These are phyloP conservation scores for Backusella luteola DNA, from an alignment of 192 early-diverging fungal species.

Conservation along the genomic window DNA sequence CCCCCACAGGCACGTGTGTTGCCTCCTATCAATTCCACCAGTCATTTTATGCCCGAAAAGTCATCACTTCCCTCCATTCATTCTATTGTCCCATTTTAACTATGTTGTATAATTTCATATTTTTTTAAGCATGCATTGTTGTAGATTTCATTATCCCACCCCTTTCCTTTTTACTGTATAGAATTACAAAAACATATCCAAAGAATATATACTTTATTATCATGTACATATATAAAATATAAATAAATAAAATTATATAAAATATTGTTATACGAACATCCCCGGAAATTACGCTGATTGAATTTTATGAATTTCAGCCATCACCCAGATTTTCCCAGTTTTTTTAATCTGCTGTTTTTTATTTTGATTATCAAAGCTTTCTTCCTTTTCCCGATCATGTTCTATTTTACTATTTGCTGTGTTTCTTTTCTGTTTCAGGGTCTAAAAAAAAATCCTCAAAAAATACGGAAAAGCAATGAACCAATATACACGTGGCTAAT, in stretches of 20 bases:
- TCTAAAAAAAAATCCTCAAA: background rate
- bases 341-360: background rate
- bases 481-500: conserved; percentile 1
- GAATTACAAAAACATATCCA: background rate
- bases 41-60: background rate
- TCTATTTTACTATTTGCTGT: background rate
- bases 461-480: background rate
- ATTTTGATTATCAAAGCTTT: conserved; percentile 7
- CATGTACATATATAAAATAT: background rate
- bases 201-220: background rate
- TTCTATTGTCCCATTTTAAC: conserved; percentile 20
- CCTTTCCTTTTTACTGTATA: background rate
- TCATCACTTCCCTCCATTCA: conserved; percentile 23
- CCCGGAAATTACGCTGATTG: conserved; percentile 3
- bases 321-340: conserved; percentile 4
- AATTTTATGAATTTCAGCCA: conserved; percentile 2
- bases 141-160: conserved; percentile 1
- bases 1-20: conserved; percentile 18
- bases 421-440: conserved; percentile 5
- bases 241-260: background rate
- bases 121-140: background rate
- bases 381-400: background rate
- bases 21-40: conserved; percentile 12
- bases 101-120: background rate
- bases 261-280: background rate